Evolutionary conservation across 2,329 filamentous ascomycete species (phyloP).

Genomic region (Whalleya microplaca): DNA sequence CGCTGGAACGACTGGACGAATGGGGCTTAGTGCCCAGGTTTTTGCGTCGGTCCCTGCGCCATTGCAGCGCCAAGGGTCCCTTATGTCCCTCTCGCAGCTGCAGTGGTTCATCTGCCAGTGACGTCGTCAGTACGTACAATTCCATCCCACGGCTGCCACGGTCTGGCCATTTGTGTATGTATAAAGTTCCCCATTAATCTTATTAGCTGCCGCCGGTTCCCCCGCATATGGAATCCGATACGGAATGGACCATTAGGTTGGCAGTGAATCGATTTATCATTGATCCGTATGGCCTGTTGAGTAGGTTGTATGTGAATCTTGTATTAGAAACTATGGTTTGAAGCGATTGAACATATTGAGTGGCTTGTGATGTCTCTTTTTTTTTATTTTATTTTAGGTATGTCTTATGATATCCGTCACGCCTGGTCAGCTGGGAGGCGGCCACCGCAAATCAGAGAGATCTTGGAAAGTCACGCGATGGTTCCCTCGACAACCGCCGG

Average conservation of each 20-base stretch:
- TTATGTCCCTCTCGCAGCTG: background rate
- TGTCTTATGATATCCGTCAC: slow-evolving; percentile 9
- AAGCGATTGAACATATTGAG: too few species aligned
- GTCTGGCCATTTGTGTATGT: too few species aligned
- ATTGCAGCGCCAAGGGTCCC: background rate
- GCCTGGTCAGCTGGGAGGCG: slow-evolving; percentile 20
- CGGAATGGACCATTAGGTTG: background rate
- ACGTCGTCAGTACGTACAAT: background rate
- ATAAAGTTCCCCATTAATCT: too few species aligned
- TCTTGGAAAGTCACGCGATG: slow-evolving; percentile 18
- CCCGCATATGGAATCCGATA: background rate
- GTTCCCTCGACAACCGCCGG: slow-evolving; percentile 29
- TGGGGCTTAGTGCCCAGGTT: background rate
- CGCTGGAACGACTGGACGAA: background rate
- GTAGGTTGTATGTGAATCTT: too few species aligned
- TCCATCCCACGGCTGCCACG: too few species aligned
- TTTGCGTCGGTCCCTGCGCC: background rate
- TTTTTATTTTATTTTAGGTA: background rate
- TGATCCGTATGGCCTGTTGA: too few species aligned
- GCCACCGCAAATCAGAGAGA: slow-evolving; percentile 25
- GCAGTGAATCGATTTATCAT: background rate
- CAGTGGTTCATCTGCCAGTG: background rate
- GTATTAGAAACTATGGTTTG: background rate
- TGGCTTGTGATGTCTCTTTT: background rate
- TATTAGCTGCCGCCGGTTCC: background rate